phyloP scores from a whole-genome alignment of 164 flowering plant species.

The Chimonanthus praecox region DNA sequence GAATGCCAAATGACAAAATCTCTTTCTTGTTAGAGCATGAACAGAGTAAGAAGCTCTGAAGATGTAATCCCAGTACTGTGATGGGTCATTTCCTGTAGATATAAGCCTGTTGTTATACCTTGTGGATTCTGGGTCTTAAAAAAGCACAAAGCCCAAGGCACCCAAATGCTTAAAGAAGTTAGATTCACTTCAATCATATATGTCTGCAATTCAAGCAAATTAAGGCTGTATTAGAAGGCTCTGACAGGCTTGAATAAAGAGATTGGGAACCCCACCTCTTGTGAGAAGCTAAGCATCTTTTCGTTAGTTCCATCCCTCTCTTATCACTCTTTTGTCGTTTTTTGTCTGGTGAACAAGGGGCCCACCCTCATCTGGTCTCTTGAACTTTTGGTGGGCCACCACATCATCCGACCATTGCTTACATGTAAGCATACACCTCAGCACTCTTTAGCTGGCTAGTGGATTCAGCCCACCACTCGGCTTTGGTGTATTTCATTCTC shows the following conservation, averaged over 20 bases:
- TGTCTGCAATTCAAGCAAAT: slow-evolving; percentile 51
- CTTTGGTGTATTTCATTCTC: too few species aligned
- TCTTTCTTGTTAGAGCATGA: neutral
- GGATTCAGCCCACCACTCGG: neutral
- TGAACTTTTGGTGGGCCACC: slow-evolving; percentile 22
- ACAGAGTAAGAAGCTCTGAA: slow-evolving; percentile 17
- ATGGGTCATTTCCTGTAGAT: slow-evolving; percentile 41
- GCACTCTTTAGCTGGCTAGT: slow-evolving; percentile 1
- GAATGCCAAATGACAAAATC: neutral
- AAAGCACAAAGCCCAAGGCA: slow-evolving; percentile 48
- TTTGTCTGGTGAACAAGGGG: slow-evolving; percentile 43
- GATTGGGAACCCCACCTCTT: slow-evolving; percentile 48
- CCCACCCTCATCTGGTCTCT: slow-evolving; percentile 18
- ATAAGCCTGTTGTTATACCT: slow-evolving; percentile 19
- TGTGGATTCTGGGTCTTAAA: slow-evolving; percentile 28
- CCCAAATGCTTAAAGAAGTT: slow-evolving; percentile 38
- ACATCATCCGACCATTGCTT: slow-evolving; percentile 22
- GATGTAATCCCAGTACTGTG: slow-evolving; percentile 23
- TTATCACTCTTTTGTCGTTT: slow-evolving; percentile 28
- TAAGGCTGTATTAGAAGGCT: slow-evolving; percentile 60
- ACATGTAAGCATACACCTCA: slow-evolving; percentile 16
- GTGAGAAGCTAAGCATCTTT: slow-evolving; percentile 79
- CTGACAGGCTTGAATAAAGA: slow-evolving; percentile 65
- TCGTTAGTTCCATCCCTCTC: slow-evolving; percentile 30
- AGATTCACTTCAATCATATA: slow-evolving; percentile 74